Percentiles rank a stretch among this genome's conserved stretches.
These are phyloP conservation scores for Xylaria sp. DNA, from an alignment of 2,329 filamentous ascomycete genomes.

Conservation along the genomic window DNA sequence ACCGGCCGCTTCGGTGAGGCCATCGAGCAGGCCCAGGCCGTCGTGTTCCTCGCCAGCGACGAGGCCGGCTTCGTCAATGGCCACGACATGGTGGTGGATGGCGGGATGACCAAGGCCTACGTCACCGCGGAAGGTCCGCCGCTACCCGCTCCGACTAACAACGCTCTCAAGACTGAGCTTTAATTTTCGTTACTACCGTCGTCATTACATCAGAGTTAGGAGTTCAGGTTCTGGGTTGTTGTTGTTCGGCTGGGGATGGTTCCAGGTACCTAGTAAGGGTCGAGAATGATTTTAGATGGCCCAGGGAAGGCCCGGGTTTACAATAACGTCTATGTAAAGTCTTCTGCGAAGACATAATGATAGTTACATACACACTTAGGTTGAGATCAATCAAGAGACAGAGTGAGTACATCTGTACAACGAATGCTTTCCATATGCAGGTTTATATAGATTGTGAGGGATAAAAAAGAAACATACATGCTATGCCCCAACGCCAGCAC, in stretches of 20 bases:
- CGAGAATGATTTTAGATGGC: neutral
- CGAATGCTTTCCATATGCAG: neutral
- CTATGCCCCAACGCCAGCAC: constrained; percentile 12
- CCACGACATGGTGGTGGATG: constrained; percentile 92
- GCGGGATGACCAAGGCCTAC: constrained; percentile 94
- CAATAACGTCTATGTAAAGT: neutral
- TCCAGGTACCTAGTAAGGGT: neutral
- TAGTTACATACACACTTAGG: neutral
- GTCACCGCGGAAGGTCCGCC: constrained; percentile 69
- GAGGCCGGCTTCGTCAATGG: constrained; percentile 91
- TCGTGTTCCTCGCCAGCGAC: constrained; percentile 85
- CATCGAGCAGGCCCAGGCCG: constrained; percentile 90
- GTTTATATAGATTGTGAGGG: neutral
- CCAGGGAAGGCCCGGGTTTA: neutral
- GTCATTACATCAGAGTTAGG: neutral
- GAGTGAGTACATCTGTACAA: neutral
- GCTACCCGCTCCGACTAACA: constrained; percentile 61
- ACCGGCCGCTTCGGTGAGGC: constrained; percentile 88
- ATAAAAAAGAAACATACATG: neutral
- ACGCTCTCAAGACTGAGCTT: constrained; percentile 58
- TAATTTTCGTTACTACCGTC: constrained; percentile 33
- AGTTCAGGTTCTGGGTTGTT: constrained; percentile 9
- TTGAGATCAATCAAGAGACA: neutral
- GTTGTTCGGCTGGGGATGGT: neutral
- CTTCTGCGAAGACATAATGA: neutral